These are phyloP conservation scores for Bolboschoenus planiculmis DNA, from an alignment of 176 grass and related monocot species.

Conservation along the genomic window DNA sequence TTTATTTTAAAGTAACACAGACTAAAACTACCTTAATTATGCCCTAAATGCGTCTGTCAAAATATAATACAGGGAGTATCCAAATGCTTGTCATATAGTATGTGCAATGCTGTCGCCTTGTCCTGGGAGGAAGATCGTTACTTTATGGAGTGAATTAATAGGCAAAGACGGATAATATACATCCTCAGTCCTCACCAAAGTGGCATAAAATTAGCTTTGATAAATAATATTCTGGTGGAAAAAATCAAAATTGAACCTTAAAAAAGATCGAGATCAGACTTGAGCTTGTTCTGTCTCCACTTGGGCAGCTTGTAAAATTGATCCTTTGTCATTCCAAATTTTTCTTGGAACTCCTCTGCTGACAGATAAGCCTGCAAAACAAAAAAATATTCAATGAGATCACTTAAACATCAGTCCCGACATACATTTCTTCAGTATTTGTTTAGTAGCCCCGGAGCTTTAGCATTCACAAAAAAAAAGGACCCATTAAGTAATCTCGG, in stretches of 20 bases:
- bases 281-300: conserved; percentile 89
- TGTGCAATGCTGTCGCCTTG: background rate
- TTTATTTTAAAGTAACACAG: background rate
- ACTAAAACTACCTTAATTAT: background rate
- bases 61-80: background rate
- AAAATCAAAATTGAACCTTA: conserved; percentile 19
- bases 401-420: background rate
- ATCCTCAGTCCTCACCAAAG: background rate
- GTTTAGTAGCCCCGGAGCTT: background rate
- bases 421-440: background rate
- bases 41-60: background rate
- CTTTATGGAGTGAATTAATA: background rate
- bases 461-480: background rate
- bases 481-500: background rate
- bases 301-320: conserved; percentile 73
- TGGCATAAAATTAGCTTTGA: background rate
- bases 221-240: background rate
- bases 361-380: conserved; percentile 60
- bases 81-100: background rate
- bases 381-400: conserved; percentile 13
- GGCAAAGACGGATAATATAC: background rate
- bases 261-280: conserved; percentile 61
- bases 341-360: conserved; percentile 54
- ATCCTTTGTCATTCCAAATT: conserved; percentile 52
- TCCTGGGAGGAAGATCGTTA: background rate